These are phyloP conservation scores for Recurvomyces mirabilis DNA, from an alignment of 495 filamentous ascomycete species.

Conservation along the genomic window DNA sequence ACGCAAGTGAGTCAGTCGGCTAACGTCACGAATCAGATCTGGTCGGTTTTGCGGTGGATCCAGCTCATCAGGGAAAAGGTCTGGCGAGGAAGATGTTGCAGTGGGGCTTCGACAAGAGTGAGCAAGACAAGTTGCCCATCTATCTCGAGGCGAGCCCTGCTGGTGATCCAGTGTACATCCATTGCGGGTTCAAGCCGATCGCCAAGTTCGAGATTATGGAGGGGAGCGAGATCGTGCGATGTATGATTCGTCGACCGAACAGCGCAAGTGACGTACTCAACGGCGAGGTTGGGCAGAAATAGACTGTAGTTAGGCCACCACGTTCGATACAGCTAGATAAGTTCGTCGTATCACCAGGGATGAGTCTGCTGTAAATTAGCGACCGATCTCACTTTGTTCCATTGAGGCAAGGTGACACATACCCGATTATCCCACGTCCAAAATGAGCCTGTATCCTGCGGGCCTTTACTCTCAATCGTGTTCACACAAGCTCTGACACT, in stretches of 20 bases:
- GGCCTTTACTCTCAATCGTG: slow-evolving; percentile 39
- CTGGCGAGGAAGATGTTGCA: slow-evolving; percentile 1
- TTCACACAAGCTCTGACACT: slow-evolving; percentile 41
- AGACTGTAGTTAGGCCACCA: too few species aligned
- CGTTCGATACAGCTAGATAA: too few species aligned
- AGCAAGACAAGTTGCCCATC: neutral
- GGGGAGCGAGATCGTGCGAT: neutral
- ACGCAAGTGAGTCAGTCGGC: too few species aligned
- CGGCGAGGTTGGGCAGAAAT: too few species aligned
- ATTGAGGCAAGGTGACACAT: slow-evolving; percentile 21
- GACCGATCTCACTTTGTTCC: too few species aligned
- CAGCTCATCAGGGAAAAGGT: neutral
- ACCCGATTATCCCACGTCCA: slow-evolving; percentile 46
- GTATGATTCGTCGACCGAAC: neutral
- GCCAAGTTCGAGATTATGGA: neutral
- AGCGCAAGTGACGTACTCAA: too few species aligned
- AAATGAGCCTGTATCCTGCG: slow-evolving; percentile 41
- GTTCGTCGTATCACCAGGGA: too few species aligned
- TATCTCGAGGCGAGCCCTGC: slow-evolving; percentile 1
- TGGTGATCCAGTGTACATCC: neutral
- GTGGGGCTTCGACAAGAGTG: neutral
- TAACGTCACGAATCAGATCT: too few species aligned
- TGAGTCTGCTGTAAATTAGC: slow-evolving; percentile 11
- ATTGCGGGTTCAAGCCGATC: slow-evolving; percentile 1
- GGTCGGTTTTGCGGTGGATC: neutral